Evolutionary conservation across 768 basidiomycete genomes (phyloP).

Genomic region (Porpolomopsis calyptriformis): DNA sequence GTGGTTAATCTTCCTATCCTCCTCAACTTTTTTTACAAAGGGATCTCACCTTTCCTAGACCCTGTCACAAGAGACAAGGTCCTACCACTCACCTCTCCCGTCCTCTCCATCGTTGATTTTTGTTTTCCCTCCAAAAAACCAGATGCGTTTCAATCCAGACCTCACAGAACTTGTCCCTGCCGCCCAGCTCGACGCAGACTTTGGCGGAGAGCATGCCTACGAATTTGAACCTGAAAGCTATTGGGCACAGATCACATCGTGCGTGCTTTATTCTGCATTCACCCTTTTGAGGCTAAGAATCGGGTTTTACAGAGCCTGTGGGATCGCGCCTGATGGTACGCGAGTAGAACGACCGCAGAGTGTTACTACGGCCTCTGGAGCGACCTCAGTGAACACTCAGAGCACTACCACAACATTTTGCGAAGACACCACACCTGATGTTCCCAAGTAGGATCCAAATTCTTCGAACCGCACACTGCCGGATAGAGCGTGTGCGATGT

Average conservation of each 20-base stretch:
- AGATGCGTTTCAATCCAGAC: slow-evolving; percentile 88
- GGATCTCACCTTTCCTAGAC: slow-evolving; percentile 78
- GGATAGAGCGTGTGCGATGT: too few relatives aligned
- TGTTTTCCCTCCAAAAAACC: too few relatives aligned
- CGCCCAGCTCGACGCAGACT: slow-evolving; percentile 71
- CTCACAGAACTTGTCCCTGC: slow-evolving; percentile 63
- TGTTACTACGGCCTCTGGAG: too few relatives aligned
- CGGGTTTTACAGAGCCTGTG: slow-evolving; percentile 40
- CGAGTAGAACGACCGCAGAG: slow-evolving; percentile 23
- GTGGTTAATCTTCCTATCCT: slow-evolving; percentile 73
- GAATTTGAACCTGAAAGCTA: slow-evolving; percentile 66
- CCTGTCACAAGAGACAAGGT: slow-evolving; percentile 86
- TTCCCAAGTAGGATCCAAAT: too few relatives aligned
- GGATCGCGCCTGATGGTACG: slow-evolving; percentile 46
- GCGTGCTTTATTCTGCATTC: too few relatives aligned
- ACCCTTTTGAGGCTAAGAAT: too few relatives aligned
- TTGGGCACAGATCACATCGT: slow-evolving; percentile 73
- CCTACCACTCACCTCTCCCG: slow-evolving; percentile 8
- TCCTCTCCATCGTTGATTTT: too few relatives aligned
- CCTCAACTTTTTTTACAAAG: slow-evolving; percentile 70
- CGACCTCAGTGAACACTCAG: too few relatives aligned
- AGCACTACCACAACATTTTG: too few relatives aligned
- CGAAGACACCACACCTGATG: too few relatives aligned
- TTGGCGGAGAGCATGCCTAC: slow-evolving; percentile 67
- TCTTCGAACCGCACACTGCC: too few relatives aligned